A percentile compares a stretch with the other conserved stretches of the same genome.
Conservation (phyloP, 176 grass and related monocot species). For the Tillandsia leiboldiana region DNA sequence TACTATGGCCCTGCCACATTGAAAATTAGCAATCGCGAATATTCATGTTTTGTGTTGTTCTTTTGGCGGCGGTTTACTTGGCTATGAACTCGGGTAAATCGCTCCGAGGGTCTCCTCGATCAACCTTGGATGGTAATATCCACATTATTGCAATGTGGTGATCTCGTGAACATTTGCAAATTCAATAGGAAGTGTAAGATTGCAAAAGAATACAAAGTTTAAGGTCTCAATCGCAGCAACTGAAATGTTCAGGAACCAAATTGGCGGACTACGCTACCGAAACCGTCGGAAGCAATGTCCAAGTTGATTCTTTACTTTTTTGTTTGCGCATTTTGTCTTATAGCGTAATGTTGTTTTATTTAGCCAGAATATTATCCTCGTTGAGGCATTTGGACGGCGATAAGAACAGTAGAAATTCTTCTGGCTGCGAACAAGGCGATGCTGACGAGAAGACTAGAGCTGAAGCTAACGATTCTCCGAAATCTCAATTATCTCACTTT, state of each 20-base stretch:
- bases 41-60: neutral
- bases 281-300: too few relatives aligned
- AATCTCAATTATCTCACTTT: constrained; percentile 81
- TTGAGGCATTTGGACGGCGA: constrained; percentile 33
- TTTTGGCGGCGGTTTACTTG: neutral
- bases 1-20: neutral
- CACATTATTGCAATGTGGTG: too few relatives aligned
- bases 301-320: neutral
- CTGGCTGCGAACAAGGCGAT: constrained; percentile 9
- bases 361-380: constrained; percentile 75
- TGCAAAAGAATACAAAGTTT: too few relatives aligned
- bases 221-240: too few relatives aligned
- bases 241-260: too few relatives aligned
- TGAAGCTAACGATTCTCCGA: constrained; percentile 32
- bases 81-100: neutral
- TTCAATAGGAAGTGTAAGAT: too few relatives aligned
- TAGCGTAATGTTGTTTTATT: constrained; percentile 8
- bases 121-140: too few relatives aligned
- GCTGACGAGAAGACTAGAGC: constrained; percentile 29
- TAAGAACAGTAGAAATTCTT: neutral
- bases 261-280: too few relatives aligned
- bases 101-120: too few relatives aligned
- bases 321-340: neutral
- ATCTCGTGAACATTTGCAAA: too few relatives aligned
- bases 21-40: neutral